These are phyloP conservation scores for Globisporangium spiculum DNA, from an alignment of 352 stramenopile genomes.

Conservation along the genomic window DNA sequence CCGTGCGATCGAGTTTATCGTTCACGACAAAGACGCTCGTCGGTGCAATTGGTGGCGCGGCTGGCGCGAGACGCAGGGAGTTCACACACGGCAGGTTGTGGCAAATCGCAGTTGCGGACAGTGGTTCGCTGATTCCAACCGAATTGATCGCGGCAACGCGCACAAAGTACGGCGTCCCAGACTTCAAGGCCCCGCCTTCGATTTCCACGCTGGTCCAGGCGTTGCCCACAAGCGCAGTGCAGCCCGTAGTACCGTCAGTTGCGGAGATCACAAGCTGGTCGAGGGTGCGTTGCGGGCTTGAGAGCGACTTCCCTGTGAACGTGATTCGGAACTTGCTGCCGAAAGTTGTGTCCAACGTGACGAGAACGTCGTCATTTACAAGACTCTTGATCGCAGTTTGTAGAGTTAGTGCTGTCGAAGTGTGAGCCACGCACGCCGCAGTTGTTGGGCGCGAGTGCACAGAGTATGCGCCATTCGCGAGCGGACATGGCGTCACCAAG, in stretches of 20 bases:
- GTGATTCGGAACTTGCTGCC: constrained; percentile 82
- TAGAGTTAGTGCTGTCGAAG: constrained; percentile 28
- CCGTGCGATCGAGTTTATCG: constrained; percentile 65
- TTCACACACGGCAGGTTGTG: constrained; percentile 55
- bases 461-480: constrained; percentile 37
- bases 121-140: constrained; percentile 66
- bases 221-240: constrained; percentile 42
- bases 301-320: constrained; percentile 74
- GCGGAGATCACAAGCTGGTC: constrained; percentile 46
- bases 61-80: constrained; percentile 39
- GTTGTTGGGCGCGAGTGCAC: constrained; percentile 55
- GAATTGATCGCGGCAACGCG: constrained; percentile 87
- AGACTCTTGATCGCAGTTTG: constrained; percentile 32
- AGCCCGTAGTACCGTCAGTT: constrained; percentile 55
- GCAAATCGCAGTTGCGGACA: constrained; percentile 39
- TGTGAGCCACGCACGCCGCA: constrained; percentile 34
- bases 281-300: constrained; percentile 20
- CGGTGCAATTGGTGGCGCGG: constrained; percentile 69
- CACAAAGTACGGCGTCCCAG: constrained; percentile 89
- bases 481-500: constrained; percentile 27
- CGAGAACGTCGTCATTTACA: constrained; percentile 55
- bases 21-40: constrained; percentile 80
- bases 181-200: constrained; percentile 69
- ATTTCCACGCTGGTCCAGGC: constrained; percentile 72
- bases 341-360: constrained; percentile 56